These are phyloP conservation scores for Theileria parva DNA, from an alignment of 169 alveolate species.

Conservation along the genomic window DNA sequence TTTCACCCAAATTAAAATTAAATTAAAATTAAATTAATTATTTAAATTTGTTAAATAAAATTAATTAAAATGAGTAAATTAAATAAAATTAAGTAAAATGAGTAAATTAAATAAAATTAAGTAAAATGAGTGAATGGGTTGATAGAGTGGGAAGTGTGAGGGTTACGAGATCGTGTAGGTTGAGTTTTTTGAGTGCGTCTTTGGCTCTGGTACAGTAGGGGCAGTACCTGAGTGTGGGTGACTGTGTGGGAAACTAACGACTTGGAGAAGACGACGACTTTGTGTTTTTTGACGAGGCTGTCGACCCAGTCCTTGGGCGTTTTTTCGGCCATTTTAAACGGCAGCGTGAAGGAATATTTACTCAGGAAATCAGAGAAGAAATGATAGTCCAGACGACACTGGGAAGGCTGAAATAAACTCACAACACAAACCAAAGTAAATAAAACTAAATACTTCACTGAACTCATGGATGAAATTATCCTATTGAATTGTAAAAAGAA, in stretches of 20 bases:
- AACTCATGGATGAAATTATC: background rate
- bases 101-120: background rate
- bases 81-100: too few relatives aligned
- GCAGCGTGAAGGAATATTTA: background rate
- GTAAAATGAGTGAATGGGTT: background rate
- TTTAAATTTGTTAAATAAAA: too few relatives aligned
- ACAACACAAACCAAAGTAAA: background rate
- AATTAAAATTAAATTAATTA: too few relatives aligned
- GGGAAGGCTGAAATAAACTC: background rate
- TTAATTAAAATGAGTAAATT: too few relatives aligned
- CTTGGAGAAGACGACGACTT: conserved; percentile 58
- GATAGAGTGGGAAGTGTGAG: background rate
- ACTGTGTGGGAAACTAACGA: conserved; percentile 14
- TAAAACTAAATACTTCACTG: background rate
- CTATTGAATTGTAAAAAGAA: background rate
- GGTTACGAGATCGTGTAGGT: conserved; percentile 48
- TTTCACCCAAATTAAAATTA: too few relatives aligned
- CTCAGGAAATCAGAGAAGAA: background rate
- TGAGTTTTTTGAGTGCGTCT: conserved; percentile 24
- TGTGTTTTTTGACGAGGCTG: conserved; percentile 15
- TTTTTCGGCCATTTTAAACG: conserved; percentile 26
- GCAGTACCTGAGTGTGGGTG: conserved; percentile 37
- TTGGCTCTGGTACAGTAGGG: conserved; percentile 65
- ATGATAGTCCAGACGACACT: background rate
- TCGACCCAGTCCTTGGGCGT: conserved; percentile 30